Evolutionary conservation across 2,329 filamentous ascomycete genomes (phyloP), one percentile per base, ranked within the genome.

Genomic region (Aspergillus pseudonomiae): DNA sequence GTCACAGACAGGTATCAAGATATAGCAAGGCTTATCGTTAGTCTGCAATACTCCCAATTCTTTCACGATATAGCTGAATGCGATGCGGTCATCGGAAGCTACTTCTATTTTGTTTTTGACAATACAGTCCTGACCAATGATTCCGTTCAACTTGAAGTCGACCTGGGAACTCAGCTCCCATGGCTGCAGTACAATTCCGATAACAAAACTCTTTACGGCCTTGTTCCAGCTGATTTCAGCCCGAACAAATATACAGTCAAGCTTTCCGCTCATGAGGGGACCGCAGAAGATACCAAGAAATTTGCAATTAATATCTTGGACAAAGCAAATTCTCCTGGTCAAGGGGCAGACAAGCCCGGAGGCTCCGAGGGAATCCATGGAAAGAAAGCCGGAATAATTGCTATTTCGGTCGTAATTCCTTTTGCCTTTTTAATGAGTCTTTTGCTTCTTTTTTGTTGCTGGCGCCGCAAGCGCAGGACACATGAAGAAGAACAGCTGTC

Each of bases 1-100:
- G 85, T 88, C 2, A 80, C 78, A 7, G 89, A 92, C 71, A 79
- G 78, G n/a, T 87, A 84, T 65, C 83, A 82, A 6, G 85, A 92
- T 71, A 78, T 77, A 5, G 84, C 91, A 7, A 86, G 84, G 56
- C 80, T 88, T 16, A 86, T 85, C 0, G 73, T 92, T 30, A 75
- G 76, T 30, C 67, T 87, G 12, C 69, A 78, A 30, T 75, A 83
- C 34, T 75, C 76, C 14, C 74, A 79, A 19, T 73, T 85, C 11
- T 83, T 85, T 66, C 69, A 68, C 3, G 76, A 77, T 1, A 74
- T 86, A 56, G 78, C 77, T 7, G 78, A 74, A 7, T 72, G 86
- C 53, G 81, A 83, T 65, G 81, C 82, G 6, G 82, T 80, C 3
- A 75, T 82, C 39, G 86, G 86, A 6, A 65, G 83, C 59, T 70